These are phyloP conservation scores for Hypoxylon trugodes DNA, from an alignment of 495 filamentous ascomycete species.

Conservation along the genomic window DNA sequence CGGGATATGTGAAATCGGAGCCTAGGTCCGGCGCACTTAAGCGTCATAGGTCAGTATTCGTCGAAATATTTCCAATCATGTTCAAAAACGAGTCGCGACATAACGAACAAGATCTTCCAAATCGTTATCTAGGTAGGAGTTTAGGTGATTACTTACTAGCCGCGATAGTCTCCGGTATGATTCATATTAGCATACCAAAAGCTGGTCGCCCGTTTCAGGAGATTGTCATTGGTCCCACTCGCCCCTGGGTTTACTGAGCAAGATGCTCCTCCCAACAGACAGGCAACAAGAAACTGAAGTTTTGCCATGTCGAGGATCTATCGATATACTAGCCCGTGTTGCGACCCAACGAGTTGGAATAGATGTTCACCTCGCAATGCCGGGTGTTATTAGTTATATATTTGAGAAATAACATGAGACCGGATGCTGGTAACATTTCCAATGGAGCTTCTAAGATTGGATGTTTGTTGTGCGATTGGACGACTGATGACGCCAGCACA, in stretches of 20 bases:
- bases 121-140: too few relatives aligned
- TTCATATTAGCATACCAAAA: constrained; percentile 53
- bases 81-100: too few relatives aligned
- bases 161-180: constrained; percentile 42
- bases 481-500: constrained; percentile 31
- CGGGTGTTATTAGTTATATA: constrained; percentile 20
- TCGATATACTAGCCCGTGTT: neutral
- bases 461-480: neutral
- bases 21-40: constrained; percentile 51
- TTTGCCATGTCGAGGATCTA: constrained; percentile 12
- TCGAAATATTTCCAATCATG: too few relatives aligned
- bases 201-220: constrained; percentile 29
- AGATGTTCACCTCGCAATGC: neutral
- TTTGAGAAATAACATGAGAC: constrained; percentile 12
- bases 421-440: neutral
- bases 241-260: constrained; percentile 7
- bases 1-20: constrained; percentile 45
- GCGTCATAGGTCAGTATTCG: too few relatives aligned
- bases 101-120: too few relatives aligned
- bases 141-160: too few relatives aligned
- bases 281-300: constrained; percentile 21
- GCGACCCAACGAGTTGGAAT: neutral
- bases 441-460: neutral
- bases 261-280: constrained; percentile 11
- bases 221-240: constrained; percentile 1